Evolutionary conservation across 345 rosid genomes (phyloP), one percentile per base, ranked within the genome.

Genomic region (Aquilaria yunnanensis): DNA sequence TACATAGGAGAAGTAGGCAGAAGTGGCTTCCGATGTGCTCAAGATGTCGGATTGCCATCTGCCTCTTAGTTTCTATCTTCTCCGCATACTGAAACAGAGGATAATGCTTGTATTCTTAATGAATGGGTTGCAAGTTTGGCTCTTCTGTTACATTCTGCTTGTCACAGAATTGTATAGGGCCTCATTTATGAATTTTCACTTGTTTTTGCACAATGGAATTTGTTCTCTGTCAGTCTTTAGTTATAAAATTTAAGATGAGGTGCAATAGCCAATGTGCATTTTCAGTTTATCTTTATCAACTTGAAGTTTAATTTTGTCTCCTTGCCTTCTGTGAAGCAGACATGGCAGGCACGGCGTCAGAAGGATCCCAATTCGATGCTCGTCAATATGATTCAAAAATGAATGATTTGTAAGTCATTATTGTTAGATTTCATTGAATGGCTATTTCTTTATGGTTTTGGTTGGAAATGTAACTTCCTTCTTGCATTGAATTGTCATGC

Each of bases 311-410:
- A 63, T 41, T 57, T 41, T 1, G 53, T 51, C 8, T 33, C 41
- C 46, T 11, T 32, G 33, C 16, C 52, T 13, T 53, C 33, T 47
- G 2, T 16, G 55, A 47, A 32, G 43, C 78, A 89, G 92, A 67
- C 76, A 89, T 89, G 96, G 96, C 92, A 64, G 85, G 85, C 34
- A 12, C 69, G 59, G 88, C 92, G 74, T 70, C 85, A 3, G 92
- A 92, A 75, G 89, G 92, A 66, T 77, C 90, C 0, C 95, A 87
- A 45, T 89, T 79, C 47, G 93, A 92, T 75, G 77, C 86, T 62
- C 82, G 79, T 57, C 87, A 83, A 57, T 92, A 57, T 74, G 96
- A 89, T 33, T 49, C 83, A 2, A 92, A 75, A 69, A 89, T 92
- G 92, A 87, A 13, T 72, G 97, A 86, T 3, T 10, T 92, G 98